Base-by-base conservation (phyloP, 2,329 filamentous ascomycete genomes). In the Didymella arachidicola region DNA sequence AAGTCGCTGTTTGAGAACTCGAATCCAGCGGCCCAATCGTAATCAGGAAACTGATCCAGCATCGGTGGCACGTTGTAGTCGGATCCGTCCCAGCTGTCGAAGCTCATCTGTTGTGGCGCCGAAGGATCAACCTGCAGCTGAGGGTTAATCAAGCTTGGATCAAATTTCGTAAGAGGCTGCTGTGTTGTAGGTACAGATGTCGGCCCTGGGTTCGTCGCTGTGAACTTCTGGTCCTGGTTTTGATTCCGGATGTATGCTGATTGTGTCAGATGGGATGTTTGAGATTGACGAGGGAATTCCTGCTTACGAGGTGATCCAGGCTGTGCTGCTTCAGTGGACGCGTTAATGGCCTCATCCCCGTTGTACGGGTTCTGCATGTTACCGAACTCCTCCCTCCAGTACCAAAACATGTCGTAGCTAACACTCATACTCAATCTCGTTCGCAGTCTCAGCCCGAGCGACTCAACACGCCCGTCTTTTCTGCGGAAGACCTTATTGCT, bases 371-470 rank as follows among this genome's bases (percentile, higher is more conserved):
- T 77, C 34, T 65, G 60, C 71, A 75, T 74, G 53, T 76, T 70
- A 25, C 72, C 70, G 30, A 76, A 77, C 34, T 76, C 74, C 57
- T 75, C 74, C 49, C 74, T 62, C 74, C 74, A 77, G 45, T 76
- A 77, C 74, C 74, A 77, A 59, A 77, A 76, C 73, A 76, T 76
- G 47, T 77, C 74, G 44, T 76, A 77, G 41, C 68, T 74, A 16
- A 77, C 67, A 49, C 73, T 76, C 74, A 77, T 77, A 47, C 71
- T 74, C 14, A 77, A 60, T 45, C 74, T 56, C 10, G 72, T 76
- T 43, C 74, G 61, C 29, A 77, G 47, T 34, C 72, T 63, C 19
- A 77, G 54, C 7, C 70, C 70, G 2, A 77, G 61, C 38, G 70
- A 70, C 46, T 77, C 74, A 7, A 74, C 42, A 18, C 61, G 66